Evolutionary conservation across 1,284 basidiomycete species (phyloP).

Genomic region (Puccinia novopanici): DNA sequence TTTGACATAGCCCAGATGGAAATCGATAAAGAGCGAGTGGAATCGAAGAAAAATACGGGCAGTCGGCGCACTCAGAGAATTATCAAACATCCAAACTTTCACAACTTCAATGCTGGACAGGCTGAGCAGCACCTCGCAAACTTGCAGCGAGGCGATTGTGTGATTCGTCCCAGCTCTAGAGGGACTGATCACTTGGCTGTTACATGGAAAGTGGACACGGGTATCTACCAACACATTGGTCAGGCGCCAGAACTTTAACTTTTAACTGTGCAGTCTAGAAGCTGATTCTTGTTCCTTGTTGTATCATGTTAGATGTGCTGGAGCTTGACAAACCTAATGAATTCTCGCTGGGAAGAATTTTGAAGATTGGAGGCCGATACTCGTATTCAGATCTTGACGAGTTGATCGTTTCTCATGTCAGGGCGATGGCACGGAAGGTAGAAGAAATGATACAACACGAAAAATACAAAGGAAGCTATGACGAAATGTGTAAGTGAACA

Average conservation of each 20-base stretch:
- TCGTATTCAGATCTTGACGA: conserved; percentile 95
- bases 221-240: conserved; percentile 94
- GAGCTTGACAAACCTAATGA: conserved; percentile 75
- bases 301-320: conserved; percentile 71
- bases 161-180: conserved; percentile 93
- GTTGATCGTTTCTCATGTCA: conserved; percentile 93
- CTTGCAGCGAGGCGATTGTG: conserved; percentile 89
- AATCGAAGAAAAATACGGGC: conserved; percentile 81
- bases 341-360: conserved; percentile 69
- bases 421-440: conserved; percentile 88
- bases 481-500: conserved; percentile 76
- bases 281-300: not conserved
- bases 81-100: conserved; percentile 98
- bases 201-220: conserved; percentile 98
- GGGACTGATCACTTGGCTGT: conserved; percentile 91
- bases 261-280: not conserved
- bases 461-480: conserved; percentile 85
- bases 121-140: conserved; percentile 87
- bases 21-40: conserved; percentile 71
- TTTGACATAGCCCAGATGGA: conserved; percentile 72
- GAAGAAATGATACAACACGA: conserved; percentile 95
- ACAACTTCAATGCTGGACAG: conserved; percentile 86
- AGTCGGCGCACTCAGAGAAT: conserved; percentile 72
- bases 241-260: not conserved
- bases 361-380: conserved; percentile 75